Percentiles rank a stretch among this genome's conserved stretches.
These are phyloP conservation scores for Annona squamosa DNA, from an alignment of 164 flowering plant species.

Conservation along the genomic window DNA sequence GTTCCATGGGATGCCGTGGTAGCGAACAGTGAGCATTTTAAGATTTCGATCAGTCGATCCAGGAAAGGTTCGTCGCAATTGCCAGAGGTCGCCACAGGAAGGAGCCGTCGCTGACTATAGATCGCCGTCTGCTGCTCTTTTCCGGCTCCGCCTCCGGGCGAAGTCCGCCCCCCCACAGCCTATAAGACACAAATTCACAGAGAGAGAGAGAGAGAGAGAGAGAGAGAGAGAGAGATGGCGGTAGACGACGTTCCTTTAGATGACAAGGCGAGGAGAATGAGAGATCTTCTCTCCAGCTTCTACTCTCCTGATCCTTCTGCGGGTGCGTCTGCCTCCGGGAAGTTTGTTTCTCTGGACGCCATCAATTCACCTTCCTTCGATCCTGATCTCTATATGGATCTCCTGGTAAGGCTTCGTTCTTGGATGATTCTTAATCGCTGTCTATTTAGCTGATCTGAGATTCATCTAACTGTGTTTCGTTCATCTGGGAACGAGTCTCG, in stretches of 20 bases:
- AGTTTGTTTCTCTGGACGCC: conserved; percentile 50
- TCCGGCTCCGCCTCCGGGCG: neutral
- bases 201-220: conserved; percentile 1
- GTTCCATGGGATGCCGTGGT: neutral
- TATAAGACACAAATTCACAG: neutral
- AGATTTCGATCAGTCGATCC: neutral
- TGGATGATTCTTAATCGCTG: neutral
- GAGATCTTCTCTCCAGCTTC: conserved; percentile 94
- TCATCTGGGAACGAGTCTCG: too few species aligned
- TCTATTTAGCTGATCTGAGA: neutral
- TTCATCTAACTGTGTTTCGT: neutral
- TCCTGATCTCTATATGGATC: conserved; percentile 87
- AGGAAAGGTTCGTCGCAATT: neutral
- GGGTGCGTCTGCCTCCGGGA: conserved; percentile 28
- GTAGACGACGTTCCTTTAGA: conserved; percentile 60
- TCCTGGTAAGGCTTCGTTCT: conserved; percentile 36
- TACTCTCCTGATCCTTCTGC: conserved; percentile 71
- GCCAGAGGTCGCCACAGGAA: neutral
- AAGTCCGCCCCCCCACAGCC: too few species aligned
- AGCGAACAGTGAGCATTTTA: neutral
- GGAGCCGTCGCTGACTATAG: neutral
- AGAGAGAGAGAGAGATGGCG: conserved; percentile 37
- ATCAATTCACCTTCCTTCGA: conserved; percentile 81
- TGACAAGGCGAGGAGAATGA: conserved; percentile 92
- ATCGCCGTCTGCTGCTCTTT: neutral